Percentiles rank a stretch among this genome's conserved stretches.
Conservation (phyloP, 1,139 yeast genomes). For the Debaryomyces udenii region DNA sequence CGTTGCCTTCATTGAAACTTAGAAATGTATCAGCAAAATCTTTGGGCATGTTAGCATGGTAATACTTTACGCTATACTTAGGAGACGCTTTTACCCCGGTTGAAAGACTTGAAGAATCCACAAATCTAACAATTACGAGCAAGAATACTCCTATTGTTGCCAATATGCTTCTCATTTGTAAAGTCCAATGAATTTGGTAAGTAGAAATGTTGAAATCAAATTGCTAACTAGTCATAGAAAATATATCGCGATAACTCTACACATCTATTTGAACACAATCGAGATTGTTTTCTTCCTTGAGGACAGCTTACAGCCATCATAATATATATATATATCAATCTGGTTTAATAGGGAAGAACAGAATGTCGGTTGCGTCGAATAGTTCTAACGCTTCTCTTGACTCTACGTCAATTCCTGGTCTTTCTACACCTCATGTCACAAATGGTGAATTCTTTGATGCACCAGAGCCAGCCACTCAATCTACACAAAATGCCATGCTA, state of each 20-base stretch:
- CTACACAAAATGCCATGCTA: background rate
- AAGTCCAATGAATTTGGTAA: too few relatives aligned
- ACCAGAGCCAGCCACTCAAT: background rate
- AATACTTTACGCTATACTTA: constrained; percentile 22
- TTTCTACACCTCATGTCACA: constrained; percentile 23
- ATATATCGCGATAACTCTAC: constrained; percentile 1
- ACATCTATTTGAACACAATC: background rate
- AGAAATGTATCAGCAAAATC: constrained; percentile 16
- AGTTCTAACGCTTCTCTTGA: constrained; percentile 6
- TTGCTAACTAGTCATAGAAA: background rate
- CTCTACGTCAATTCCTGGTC: constrained; percentile 13
- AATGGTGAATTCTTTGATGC: constrained; percentile 15
- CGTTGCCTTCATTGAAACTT: constrained; percentile 11
- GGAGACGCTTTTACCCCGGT: constrained; percentile 7
- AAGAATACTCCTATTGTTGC: background rate
- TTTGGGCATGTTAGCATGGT: constrained; percentile 18
- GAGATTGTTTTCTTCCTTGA: too few relatives aligned
- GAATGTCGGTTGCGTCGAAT: constrained; percentile 3
- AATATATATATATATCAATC: too few relatives aligned
- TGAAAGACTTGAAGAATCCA: background rate
- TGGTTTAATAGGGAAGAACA: too few relatives aligned
- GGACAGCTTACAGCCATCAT: too few relatives aligned
- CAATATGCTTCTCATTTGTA: background rate
- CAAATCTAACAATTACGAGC: background rate
- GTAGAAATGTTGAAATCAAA: too few relatives aligned